Percentiles rank a stretch among this genome's conserved stretches.
These are phyloP conservation scores for Boletellus deceptivus DNA, from an alignment of 1,284 basidiomycete genomes.

Conservation along the genomic window DNA sequence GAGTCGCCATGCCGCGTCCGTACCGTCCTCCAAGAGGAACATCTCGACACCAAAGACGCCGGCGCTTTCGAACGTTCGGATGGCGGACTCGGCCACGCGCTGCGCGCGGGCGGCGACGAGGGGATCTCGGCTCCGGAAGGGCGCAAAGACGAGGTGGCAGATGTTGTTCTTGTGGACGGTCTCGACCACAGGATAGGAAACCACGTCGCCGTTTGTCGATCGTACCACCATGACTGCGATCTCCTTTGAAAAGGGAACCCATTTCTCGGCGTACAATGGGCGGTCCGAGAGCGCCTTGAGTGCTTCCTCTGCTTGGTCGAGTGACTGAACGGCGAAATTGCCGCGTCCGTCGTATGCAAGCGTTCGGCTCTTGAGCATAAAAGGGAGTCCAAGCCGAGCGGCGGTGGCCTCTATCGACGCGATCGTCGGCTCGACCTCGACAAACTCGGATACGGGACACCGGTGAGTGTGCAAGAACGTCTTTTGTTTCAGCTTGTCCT, in stretches of 20 bases:
- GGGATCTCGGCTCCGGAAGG: constrained; percentile 63
- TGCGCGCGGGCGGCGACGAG: constrained; percentile 64
- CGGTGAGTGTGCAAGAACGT: constrained; percentile 60
- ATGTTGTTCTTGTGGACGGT: constrained; percentile 95
- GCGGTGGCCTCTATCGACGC: constrained; percentile 59
- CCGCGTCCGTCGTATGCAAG: constrained; percentile 96
- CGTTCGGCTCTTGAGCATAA: constrained; percentile 96
- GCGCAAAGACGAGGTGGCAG: constrained; percentile 91
- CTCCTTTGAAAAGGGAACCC: constrained; percentile 88
- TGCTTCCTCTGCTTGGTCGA: constrained; percentile 58
- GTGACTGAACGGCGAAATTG: constrained; percentile 76
- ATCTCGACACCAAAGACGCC: constrained; percentile 98
- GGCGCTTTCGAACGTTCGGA: constrained; percentile 82
- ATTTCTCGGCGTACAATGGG: constrained; percentile 90
- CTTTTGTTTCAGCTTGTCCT: constrained; percentile 96
- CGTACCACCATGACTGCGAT: constrained; percentile 98
- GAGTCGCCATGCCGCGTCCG: constrained; percentile 1
- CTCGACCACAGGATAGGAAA: constrained; percentile 91
- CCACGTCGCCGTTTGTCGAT: constrained; percentile 69
- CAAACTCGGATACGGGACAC: constrained; percentile 77
- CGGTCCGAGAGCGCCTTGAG: constrained; percentile 65
- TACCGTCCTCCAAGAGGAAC: constrained; percentile 90
- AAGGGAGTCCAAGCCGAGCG: constrained; percentile 71
- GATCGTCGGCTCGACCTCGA: constrained; percentile 53
- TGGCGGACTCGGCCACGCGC: constrained; percentile 78